phyloP scores from a whole-genome alignment of 2,329 filamentous ascomycete genomes.

The Talaromyces atroroseus region DNA sequence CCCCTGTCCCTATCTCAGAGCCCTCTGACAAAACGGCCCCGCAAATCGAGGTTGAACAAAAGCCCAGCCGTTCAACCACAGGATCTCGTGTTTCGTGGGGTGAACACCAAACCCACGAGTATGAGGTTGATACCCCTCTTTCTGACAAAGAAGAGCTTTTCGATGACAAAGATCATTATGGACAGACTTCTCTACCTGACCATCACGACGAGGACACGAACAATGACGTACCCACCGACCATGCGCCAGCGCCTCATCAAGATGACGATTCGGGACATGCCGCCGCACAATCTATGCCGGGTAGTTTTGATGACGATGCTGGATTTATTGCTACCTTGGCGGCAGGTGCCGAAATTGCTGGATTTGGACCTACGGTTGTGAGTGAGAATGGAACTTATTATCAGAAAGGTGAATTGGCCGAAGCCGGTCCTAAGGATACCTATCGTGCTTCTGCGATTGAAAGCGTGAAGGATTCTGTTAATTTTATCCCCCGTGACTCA shows the following conservation, averaged over 20 bases:
- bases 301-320: slow-evolving; percentile 61
- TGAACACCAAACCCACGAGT: slow-evolving; percentile 59
- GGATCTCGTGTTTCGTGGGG: slow-evolving; percentile 60
- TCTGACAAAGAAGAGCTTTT: slow-evolving; percentile 25
- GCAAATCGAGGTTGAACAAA: slow-evolving; percentile 28
- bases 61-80: slow-evolving; percentile 42
- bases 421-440: slow-evolving; percentile 50
- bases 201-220: background rate
- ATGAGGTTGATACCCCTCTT: slow-evolving; percentile 55
- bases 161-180: background rate
- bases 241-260: background rate
- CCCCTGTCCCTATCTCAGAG: slow-evolving; percentile 32
- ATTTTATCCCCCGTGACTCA: background rate
- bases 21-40: slow-evolving; percentile 21
- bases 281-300: slow-evolving; percentile 24
- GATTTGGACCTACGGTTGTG: slow-evolving; percentile 66
- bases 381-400: slow-evolving; percentile 61
- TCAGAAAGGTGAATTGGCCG: slow-evolving; percentile 59
- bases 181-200: slow-evolving; percentile 14
- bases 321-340: slow-evolving; percentile 66
- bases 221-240: background rate
- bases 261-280: background rate
- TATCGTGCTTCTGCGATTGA: slow-evolving; percentile 50
- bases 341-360: slow-evolving; percentile 62
- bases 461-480: slow-evolving; percentile 32